Conservation (phyloP, 148 eudicot species). For the Chenopodium quinoa region DNA sequence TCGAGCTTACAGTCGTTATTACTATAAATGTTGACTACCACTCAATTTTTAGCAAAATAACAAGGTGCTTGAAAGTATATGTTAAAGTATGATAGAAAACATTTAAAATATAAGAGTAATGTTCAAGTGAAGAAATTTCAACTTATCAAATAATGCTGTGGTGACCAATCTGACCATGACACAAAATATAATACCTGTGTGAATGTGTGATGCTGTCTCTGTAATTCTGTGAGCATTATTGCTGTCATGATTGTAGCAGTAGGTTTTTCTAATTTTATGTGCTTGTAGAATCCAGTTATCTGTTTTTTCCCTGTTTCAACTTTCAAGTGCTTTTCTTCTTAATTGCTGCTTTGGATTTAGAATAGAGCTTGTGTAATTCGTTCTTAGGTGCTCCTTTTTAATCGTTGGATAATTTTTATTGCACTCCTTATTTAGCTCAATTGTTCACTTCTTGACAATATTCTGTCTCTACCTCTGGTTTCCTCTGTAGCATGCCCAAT, state of each 20-base stretch:
- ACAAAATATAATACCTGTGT: background rate
- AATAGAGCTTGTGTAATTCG: background rate
- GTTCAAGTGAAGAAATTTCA: background rate
- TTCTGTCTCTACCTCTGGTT: background rate
- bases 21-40: background rate
- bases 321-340: background rate
- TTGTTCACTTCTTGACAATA: background rate
- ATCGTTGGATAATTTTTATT: constrained; percentile 1
- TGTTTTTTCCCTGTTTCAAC: background rate
- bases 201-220: background rate
- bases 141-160: background rate
- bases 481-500: constrained; percentile 65
- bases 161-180: background rate
- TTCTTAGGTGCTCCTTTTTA: background rate
- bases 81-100: too few species aligned
- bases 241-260: background rate
- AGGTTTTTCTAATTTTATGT: background rate
- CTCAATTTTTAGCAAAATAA: background rate
- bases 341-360: background rate
- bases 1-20: background rate
- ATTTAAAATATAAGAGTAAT: too few species aligned
- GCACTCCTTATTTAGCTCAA: background rate
- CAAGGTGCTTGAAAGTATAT: too few species aligned
- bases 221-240: background rate
- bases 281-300: background rate